phyloP scores from a whole-genome alignment of 768 basidiomycete species.

The Amanita muscaria region DNA sequence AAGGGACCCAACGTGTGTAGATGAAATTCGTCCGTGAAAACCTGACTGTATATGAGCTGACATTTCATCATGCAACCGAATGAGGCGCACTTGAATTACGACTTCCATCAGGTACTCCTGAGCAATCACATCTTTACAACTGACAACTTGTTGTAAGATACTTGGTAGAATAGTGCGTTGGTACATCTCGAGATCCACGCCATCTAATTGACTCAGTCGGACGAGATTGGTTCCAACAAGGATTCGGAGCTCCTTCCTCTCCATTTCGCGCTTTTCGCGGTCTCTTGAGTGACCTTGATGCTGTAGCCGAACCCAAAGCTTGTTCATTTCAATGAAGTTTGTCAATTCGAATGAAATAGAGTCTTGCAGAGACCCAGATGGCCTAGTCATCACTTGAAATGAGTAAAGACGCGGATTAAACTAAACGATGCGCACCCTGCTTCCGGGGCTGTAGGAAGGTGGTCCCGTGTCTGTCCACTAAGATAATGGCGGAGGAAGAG shows the following conservation, averaged over 20 bases:
- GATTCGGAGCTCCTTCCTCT: slow-evolving; percentile 90
- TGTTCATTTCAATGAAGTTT: slow-evolving; percentile 99
- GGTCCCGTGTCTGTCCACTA: slow-evolving; percentile 92
- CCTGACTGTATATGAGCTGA: slow-evolving; percentile 35
- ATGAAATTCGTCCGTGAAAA: slow-evolving; percentile 98
- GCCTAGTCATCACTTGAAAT: slow-evolving; percentile 34
- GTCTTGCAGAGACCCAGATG: slow-evolving; percentile 85
- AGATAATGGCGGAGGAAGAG: slow-evolving; percentile 95
- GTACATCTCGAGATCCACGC: slow-evolving; percentile 93
- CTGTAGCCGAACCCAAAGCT: slow-evolving; percentile 97
- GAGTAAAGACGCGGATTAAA: slow-evolving; percentile 1
- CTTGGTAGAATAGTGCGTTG: slow-evolving; percentile 79
- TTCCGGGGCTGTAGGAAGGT: slow-evolving; percentile 83
- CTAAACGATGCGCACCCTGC: slow-evolving; percentile 49
- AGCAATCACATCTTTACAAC: slow-evolving; percentile 96
- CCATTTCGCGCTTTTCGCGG: slow-evolving; percentile 94
- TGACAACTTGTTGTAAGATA: slow-evolving; percentile 94
- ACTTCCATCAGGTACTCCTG: slow-evolving; percentile 99
- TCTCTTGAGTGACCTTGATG: slow-evolving; percentile 97
- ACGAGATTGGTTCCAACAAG: slow-evolving; percentile 98
- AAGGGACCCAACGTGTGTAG: slow-evolving; percentile 93
- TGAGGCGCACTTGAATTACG: slow-evolving; percentile 76
- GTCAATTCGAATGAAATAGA: slow-evolving; percentile 94
- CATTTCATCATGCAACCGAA: not conserved
- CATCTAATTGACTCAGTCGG: slow-evolving; percentile 89